These are phyloP conservation scores for Penicillium psychrofluorescens DNA, from an alignment of 495 filamentous ascomycete species.

Conservation along the genomic window DNA sequence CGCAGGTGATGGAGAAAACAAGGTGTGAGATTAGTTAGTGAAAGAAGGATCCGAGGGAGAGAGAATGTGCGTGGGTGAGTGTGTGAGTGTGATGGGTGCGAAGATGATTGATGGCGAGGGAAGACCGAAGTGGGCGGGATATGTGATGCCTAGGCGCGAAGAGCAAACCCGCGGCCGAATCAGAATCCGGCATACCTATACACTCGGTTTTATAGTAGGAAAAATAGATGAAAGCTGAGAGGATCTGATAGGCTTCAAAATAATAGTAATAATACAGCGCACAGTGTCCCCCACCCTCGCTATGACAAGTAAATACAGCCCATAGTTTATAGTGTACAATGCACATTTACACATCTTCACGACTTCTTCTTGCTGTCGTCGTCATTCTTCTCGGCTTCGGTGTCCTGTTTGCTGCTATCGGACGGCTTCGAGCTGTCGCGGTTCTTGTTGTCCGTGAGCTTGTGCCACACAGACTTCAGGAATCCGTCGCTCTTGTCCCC, in stretches of 20 bases:
- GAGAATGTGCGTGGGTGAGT: neutral
- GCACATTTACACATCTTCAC: conserved; percentile 16
- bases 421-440: conserved; percentile 33
- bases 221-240: neutral
- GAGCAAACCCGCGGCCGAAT: too few relatives aligned
- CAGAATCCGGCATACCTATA: too few relatives aligned
- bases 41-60: conserved; percentile 3
- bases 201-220: neutral
- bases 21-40: conserved; percentile 1
- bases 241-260: conserved; percentile 22
- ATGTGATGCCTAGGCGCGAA: conserved; percentile 12
- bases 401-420: conserved; percentile 28
- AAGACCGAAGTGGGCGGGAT: too few relatives aligned
- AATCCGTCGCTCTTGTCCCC: conserved; percentile 72
- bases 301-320: conserved; percentile 37
- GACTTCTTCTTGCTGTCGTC: conserved; percentile 13
- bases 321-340: conserved; percentile 15
- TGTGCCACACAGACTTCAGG: conserved; percentile 84
- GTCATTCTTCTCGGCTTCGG: conserved; percentile 46
- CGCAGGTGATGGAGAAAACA: conserved; percentile 1
- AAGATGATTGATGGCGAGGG: conserved; percentile 7
- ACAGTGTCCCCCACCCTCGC: conserved; percentile 30
- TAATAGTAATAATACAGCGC: conserved; percentile 21
- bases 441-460: conserved; percentile 63
- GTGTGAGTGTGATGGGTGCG: neutral